Conservation (phyloP, 805 yeast species). For the Jamesozyma lodderae region DNA sequence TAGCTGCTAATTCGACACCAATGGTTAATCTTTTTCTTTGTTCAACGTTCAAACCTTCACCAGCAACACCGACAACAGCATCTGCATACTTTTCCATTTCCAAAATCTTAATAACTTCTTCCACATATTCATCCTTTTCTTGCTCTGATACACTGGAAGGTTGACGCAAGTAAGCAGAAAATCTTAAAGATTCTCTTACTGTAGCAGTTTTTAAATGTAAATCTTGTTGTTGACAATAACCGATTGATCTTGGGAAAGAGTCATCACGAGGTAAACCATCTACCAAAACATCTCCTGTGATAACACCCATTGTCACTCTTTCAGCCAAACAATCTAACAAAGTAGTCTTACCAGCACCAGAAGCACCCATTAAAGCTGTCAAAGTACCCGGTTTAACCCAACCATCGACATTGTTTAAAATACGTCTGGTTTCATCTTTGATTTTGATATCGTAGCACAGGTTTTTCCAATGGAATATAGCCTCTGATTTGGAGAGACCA, state of each 20-base stretch:
- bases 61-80: conserved; percentile 61
- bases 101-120: conserved; percentile 48
- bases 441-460: conserved; percentile 62
- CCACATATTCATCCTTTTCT: conserved; percentile 60
- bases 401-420: conserved; percentile 61
- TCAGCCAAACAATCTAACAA: conserved; percentile 61
- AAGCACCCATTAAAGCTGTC: conserved; percentile 70
- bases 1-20: conserved; percentile 58
- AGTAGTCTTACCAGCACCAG: conserved; percentile 79
- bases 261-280: conserved; percentile 53
- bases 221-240: conserved; percentile 74
- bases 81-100: conserved; percentile 58
- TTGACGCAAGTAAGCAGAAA: conserved; percentile 62
- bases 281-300: conserved; percentile 58
- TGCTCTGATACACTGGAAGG: conserved; percentile 40
- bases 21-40: conserved; percentile 52
- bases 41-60: conserved; percentile 54
- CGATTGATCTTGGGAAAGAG: conserved; percentile 54
- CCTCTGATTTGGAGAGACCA: conserved; percentile 30
- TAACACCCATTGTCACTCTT: conserved; percentile 61
- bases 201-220: conserved; percentile 56
- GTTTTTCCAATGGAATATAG: conserved; percentile 70
- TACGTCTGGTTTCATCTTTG: conserved; percentile 49
- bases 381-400: conserved; percentile 79
- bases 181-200: conserved; percentile 62